phyloP scores from a whole-genome alignment of 257 asterid genomes.

The Solanum tarapatanum region DNA sequence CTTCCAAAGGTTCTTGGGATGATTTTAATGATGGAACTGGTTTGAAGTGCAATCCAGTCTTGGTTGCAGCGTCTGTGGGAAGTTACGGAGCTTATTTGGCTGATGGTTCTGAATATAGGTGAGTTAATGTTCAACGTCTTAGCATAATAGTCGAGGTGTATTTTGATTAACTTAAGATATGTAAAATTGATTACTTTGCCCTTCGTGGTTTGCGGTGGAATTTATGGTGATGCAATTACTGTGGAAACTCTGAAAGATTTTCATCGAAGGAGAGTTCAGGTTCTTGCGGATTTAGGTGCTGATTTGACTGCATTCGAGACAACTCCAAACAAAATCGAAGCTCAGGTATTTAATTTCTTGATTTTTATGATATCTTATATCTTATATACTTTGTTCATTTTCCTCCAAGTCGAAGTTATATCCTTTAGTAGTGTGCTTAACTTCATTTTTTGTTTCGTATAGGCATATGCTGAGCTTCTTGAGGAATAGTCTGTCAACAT shows the following conservation, averaged over 20 bases:
- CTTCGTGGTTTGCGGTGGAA: conserved; percentile 35
- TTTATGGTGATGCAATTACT: conserved; percentile 41
- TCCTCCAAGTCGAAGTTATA: not conserved
- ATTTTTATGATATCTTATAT: not conserved
- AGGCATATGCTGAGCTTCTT: conserved; percentile 75
- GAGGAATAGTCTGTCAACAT: conserved; percentile 39
- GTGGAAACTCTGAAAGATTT: conserved; percentile 57
- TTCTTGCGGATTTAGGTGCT: conserved; percentile 69
- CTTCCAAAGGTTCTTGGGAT: conserved; percentile 41
- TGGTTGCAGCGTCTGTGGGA: conserved; percentile 86
- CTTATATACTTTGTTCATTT: not conserved
- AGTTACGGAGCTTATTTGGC: conserved; percentile 85
- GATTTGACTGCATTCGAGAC: conserved; percentile 86
- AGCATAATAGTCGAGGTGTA: not conserved
- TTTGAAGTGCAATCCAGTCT: conserved; percentile 20
- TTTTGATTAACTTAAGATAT: not conserved
- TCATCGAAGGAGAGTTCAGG: conserved; percentile 72
- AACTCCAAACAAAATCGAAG: conserved; percentile 71
- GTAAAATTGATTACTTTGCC: not conserved
- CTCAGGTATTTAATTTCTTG: conserved; percentile 31
- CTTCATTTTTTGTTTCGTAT: not conserved
- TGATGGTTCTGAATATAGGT: conserved; percentile 89
- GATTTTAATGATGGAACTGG: conserved; percentile 1
- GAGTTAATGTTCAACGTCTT: not conserved
- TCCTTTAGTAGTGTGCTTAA: not conserved